Conservation (phyloP, 441 rosid genomes). For the California macrophylla region DNA sequence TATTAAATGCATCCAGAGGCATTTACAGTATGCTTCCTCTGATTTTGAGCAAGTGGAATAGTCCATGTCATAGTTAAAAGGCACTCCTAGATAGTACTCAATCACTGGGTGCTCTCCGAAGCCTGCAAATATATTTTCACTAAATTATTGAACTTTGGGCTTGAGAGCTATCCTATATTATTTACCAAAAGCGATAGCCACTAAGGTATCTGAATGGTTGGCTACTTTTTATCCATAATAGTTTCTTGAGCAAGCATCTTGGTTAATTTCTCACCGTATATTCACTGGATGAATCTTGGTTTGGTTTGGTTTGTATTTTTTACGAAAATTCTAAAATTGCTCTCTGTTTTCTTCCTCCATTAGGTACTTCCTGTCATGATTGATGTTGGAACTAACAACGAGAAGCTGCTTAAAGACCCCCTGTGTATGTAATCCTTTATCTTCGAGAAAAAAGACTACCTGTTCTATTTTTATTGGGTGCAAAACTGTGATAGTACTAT, state of each 20-base stretch:
- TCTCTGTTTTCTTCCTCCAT: constrained; percentile 5
- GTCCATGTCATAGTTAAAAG: not conserved
- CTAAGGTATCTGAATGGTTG: not conserved
- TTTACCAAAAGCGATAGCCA: not conserved
- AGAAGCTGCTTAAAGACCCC: constrained; percentile 74
- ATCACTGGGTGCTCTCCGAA: not conserved
- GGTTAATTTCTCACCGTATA: not conserved
- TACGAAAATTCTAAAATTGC: not conserved
- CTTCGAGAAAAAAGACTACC: not conserved
- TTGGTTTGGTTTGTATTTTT: not conserved
- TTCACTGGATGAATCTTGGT: not conserved
- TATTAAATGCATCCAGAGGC: constrained; percentile 2
- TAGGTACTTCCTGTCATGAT: constrained; percentile 99
- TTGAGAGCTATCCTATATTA: not conserved
- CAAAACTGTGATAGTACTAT: not conserved
- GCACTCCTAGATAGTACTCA: not conserved
- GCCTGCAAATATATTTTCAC: not conserved
- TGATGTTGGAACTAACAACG: constrained; percentile 97
- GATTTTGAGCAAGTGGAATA: not conserved
- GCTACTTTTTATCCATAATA: not conserved
- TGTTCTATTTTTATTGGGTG: not conserved
- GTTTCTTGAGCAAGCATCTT: not conserved
- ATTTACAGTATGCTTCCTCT: not conserved
- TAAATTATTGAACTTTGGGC: not conserved
- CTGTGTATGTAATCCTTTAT: constrained; percentile 51